Base-by-base conservation (phyloP, 257 asterid species). In the Nicotiana paniculata region DNA sequence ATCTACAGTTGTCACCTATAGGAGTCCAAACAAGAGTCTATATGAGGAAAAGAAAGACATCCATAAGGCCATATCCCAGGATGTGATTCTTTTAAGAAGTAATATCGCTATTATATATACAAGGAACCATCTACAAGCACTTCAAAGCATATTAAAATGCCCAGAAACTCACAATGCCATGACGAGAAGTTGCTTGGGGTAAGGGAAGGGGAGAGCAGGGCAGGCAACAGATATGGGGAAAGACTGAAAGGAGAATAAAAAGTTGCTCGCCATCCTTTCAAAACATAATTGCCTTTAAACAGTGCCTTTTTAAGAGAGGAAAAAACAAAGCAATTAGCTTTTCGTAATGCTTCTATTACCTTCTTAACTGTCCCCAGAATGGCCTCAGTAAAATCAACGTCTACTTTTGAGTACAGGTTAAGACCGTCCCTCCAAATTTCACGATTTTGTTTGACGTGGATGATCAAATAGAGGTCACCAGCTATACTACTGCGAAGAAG, bases 351-450 rank as follows among this genome's bases (percentile, higher is more conserved):
- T 62, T 43, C 74, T 84, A 82, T 82, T 92, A 96, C 98, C 98
- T 93, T 90, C 84, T 88, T 87, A 84, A 87, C 86, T 24, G 93
- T 87, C 89, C 99, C 99, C 74, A 96, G 87, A 86, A 96, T 92
- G 87, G 97, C 99, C 88, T 92, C 97, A 32, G 99, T 92, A 80
- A 85, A 96, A 87, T 94, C 97, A 82, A 94, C 84, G 3, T 85
- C 90, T 32, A 96, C 87, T 85, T 90, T 88, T 83, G 99, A 96
- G 92, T 89, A 93, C 75, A 96, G 87, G 85, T 94, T 85, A 82
- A 94, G 85, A 64, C 98, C 98, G 76, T 96, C 96, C 89, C 99
- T 91, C 89, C 59, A 84, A 83, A 96, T 96, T 75, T 95, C 99
- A 74, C 76, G 80, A 82, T 89, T 94, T 87, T 88, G 93, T 78